Evolutionary conservation across 352 stramenopile species (phyloP), one percentile per base, ranked within the genome.

Genomic region (Phytopythium oedochilum): DNA sequence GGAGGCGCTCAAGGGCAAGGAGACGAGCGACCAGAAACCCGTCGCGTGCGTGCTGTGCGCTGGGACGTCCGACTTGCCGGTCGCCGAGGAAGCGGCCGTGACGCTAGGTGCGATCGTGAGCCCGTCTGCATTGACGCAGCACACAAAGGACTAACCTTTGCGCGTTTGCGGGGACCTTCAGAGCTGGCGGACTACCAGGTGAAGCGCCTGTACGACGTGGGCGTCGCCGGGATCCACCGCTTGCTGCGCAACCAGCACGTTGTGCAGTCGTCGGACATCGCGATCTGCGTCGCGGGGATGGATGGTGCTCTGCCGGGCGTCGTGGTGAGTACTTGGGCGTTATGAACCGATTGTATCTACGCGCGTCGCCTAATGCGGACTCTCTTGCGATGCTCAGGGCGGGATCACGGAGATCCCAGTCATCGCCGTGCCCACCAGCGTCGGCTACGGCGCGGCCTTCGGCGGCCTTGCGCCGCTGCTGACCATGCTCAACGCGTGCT

Each of bases 401-500:
- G 85, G 89, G 12, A 61, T 97, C 44, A 94, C 90, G 1, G 68
- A 78, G 39, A 73, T 77, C 11, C 88, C 91, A 7, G 82, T 97
- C 15, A 77, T 97, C 29, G 91, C 91, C 17, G 91, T 97, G 7
- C 91, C 91, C 4, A 97, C 91, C 20, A 97, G 88, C 57, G 88
- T 99, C 46, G 97, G 97, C n/a, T 95, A 95, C 48, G 86, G 86
- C 14, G 83, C 83, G 22, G 83, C 84, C 3, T 95, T 95, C 48
- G 82, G 88, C 3, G 97, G 96, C 0, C 69, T 99, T 11, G 96
- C 92, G 49, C 96, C 96, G 0, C 73, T 99, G 44, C 71, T 99
- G 18, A 98, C 96, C 11, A 99, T 99, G 96, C 76, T 99, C 32
- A 99, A 99, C 69, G 94, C 88, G 20, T 99, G 96, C 66, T 97